Percentiles rank a stretch among this genome's conserved stretches.
phyloP scores from a whole-genome alignment of 106 monocot genomes.

The Allium cepa region DNA sequence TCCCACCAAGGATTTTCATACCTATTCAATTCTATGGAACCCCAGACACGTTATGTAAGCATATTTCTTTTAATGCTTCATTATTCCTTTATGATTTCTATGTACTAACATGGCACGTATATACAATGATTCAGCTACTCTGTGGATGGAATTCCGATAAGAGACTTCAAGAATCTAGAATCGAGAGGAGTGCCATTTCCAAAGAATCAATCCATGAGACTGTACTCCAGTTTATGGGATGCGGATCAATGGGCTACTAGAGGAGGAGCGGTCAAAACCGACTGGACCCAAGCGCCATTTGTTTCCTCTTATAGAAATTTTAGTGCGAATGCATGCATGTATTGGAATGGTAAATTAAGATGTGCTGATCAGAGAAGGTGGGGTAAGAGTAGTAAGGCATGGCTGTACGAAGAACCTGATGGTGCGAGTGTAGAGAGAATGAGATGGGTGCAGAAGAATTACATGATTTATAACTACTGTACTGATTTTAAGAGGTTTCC shows the following conservation, averaged over 20 bases:
- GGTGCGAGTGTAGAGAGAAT: slow-evolving; percentile 7
- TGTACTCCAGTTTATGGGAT: slow-evolving; percentile 24
- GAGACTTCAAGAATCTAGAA: slow-evolving; percentile 14
- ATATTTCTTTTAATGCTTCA: no score
- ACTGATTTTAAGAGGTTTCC: slow-evolving; percentile 18
- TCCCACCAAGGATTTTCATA: slow-evolving; percentile 44
- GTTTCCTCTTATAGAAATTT: slow-evolving; percentile 32
- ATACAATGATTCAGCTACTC: slow-evolving; percentile 1
- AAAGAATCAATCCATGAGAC: slow-evolving; percentile 10
- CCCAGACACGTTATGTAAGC: slow-evolving; percentile 6
- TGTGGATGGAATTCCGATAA: slow-evolving; percentile 9
- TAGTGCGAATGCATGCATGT: slow-evolving; percentile 31
- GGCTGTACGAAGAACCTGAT: slow-evolving; percentile 14
- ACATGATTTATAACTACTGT: slow-evolving; percentile 26
- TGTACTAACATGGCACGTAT: not conserved
- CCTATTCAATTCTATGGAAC: slow-evolving; percentile 57
- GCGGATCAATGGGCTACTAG: slow-evolving; percentile 40
- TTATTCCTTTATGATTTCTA: not conserved
- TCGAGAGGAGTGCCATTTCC: slow-evolving; percentile 12
- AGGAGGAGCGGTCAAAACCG: slow-evolving; percentile 57
- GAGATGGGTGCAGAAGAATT: slow-evolving; percentile 18
- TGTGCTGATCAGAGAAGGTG: slow-evolving; percentile 9
- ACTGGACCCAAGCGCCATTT: slow-evolving; percentile 51
- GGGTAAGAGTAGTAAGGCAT: not conserved
- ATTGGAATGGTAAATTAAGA: slow-evolving; percentile 9